Evolutionary conservation across 129 eudicot genomes (phyloP).

Genomic region (Pseudognaphalium luteoalbum): DNA sequence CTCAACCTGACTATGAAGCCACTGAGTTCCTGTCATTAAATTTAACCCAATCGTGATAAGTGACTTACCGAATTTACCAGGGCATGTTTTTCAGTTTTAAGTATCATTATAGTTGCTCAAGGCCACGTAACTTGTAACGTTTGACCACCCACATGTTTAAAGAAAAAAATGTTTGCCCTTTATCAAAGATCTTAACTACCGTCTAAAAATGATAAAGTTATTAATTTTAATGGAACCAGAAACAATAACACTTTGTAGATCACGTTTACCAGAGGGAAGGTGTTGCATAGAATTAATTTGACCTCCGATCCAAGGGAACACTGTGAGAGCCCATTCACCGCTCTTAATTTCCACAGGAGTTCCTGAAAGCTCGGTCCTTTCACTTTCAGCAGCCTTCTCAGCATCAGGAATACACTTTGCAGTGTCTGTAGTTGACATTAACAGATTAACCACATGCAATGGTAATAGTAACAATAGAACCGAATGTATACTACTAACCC

Average conservation of each 20-base stretch:
- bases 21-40: constrained; percentile 70
- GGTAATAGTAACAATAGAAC: too few relatives aligned
- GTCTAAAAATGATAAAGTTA: not conserved
- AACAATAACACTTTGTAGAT: not conserved
- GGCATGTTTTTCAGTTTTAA: too few relatives aligned
- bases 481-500: constrained; percentile 38
- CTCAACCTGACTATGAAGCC: constrained; percentile 52
- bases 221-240: not conserved
- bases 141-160: not conserved
- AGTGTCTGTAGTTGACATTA: constrained; percentile 53
- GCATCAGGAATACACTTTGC: constrained; percentile 71
- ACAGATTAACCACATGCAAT: not conserved
- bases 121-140: not conserved
- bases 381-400: constrained; percentile 50
- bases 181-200: not conserved
- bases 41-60: not conserved
- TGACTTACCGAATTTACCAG: too few relatives aligned
- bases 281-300: constrained; percentile 88
- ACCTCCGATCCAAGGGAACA: constrained; percentile 98
- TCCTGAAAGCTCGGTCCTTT: constrained; percentile 71
- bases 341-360: constrained; percentile 66
- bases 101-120: not conserved
- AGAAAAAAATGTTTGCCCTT: not conserved
- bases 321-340: constrained; percentile 89
- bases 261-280: constrained; percentile 66